phyloP scores from a whole-genome alignment of 139 green algal genomes.

The Micractinium conductrix region DNA sequence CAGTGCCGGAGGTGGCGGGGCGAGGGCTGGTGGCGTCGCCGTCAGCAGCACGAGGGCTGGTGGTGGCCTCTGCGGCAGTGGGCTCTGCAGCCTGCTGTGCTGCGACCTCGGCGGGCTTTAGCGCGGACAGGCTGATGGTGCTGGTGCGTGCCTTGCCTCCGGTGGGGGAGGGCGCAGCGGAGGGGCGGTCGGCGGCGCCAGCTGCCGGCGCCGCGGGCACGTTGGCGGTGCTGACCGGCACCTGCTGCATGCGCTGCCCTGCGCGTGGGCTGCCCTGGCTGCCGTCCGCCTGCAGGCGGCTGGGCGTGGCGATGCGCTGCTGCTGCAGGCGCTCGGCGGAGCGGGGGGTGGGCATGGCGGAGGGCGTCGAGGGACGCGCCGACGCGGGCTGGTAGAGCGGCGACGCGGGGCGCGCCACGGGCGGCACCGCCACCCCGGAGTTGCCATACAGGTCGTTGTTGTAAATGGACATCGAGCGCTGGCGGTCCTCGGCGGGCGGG shows the following conservation, averaged over 20 bases:
- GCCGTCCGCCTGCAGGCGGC: constrained; percentile 18
- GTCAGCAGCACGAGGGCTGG: not conserved
- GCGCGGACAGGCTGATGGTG: not conserved
- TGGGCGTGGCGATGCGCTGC: constrained; percentile 26
- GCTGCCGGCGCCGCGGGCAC: not conserved
- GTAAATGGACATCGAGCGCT: constrained; percentile 11
- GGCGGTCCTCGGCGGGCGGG: not conserved
- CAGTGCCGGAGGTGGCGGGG: not conserved
- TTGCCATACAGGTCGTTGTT: constrained; percentile 31
- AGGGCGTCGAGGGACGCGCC: not conserved
- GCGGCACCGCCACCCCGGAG: not conserved
- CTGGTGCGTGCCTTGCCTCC: not conserved
- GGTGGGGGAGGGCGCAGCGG: too few species aligned
- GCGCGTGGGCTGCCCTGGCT: not conserved
- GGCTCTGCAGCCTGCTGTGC: not conserved
- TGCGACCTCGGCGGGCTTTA: not conserved
- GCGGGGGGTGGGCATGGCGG: not conserved
- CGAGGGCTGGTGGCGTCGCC: not conserved
- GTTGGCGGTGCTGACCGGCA: constrained; percentile 18
- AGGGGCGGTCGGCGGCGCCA: too few species aligned
- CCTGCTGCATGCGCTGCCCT: not conserved
- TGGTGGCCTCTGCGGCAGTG: not conserved
- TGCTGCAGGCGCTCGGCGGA: constrained; percentile 28
- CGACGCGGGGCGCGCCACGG: not conserved
- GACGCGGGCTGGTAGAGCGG: constrained; percentile 15